A percentile compares a stretch with the other conserved stretches of the same genome.
Evolutionary conservation across 768 basidiomycete species (phyloP).

Genomic region (Kwoniella botswanensis): DNA sequence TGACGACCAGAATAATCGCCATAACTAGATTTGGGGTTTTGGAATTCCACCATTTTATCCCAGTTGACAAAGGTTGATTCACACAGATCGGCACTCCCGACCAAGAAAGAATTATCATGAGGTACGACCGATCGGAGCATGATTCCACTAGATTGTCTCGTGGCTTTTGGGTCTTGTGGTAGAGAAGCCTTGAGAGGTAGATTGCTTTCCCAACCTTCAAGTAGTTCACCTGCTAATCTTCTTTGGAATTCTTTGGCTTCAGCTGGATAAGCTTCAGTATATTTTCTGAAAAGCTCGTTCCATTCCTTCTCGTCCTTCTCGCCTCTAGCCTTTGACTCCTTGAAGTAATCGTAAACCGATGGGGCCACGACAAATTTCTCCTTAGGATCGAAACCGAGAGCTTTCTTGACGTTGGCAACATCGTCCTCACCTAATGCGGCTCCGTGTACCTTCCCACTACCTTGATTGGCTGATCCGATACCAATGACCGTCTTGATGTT

Average conservation of each 20-base stretch:
- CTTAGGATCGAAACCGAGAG: slow-evolving; percentile 51
- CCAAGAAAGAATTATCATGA: slow-evolving; percentile 42
- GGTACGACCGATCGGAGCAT: slow-evolving; percentile 45
- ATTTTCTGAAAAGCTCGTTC: slow-evolving; percentile 42
- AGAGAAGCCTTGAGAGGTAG: slow-evolving; percentile 45
- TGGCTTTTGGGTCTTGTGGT: slow-evolving; percentile 38
- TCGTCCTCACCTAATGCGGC: slow-evolving; percentile 55
- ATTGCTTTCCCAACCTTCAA: slow-evolving; percentile 42
- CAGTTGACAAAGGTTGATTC: slow-evolving; percentile 56
- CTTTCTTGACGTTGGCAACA: slow-evolving; percentile 51
- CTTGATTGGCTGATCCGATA: slow-evolving; percentile 48
- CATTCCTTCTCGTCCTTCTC: slow-evolving; percentile 44
- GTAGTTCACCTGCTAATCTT: slow-evolving; percentile 41
- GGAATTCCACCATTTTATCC: slow-evolving; percentile 49
- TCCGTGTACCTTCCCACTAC: slow-evolving; percentile 53
- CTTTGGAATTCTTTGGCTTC: slow-evolving; percentile 39
- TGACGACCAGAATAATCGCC: slow-evolving; percentile 55
- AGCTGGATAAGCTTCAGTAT: slow-evolving; percentile 37
- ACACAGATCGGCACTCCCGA: slow-evolving; percentile 50
- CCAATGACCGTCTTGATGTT: slow-evolving; percentile 57
- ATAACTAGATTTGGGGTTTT: slow-evolving; percentile 52
- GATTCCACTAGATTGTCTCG: slow-evolving; percentile 49
- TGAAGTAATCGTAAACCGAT: slow-evolving; percentile 55
- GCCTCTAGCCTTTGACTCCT: slow-evolving; percentile 40
- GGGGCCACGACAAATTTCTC: slow-evolving; percentile 48